These are phyloP conservation scores for Fomitopsis schrenkii DNA, from an alignment of 1,284 basidiomycete genomes.

Conservation along the genomic window DNA sequence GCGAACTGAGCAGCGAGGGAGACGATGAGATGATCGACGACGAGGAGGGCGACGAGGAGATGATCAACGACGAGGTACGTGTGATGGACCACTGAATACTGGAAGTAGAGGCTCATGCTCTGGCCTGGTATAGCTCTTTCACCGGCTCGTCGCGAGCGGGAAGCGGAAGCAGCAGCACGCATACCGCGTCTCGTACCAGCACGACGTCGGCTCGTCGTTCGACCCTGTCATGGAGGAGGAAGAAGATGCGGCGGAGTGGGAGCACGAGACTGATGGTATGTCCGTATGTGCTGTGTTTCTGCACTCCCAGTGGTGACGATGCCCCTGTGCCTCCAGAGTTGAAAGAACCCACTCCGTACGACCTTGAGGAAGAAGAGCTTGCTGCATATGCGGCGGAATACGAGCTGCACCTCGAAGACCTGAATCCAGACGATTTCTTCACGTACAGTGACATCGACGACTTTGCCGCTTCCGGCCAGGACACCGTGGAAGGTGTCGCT, in stretches of 20 bases:
- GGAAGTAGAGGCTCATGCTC: no score
- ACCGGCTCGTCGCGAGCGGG: conserved; percentile 53
- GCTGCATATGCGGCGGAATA: conserved; percentile 56
- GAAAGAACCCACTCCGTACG: conserved; percentile 18
- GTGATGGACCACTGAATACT: neutral
- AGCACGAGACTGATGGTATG: conserved; percentile 44
- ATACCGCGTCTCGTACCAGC: conserved; percentile 56
- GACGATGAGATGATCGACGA: conserved; percentile 50
- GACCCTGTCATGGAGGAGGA: conserved; percentile 67
- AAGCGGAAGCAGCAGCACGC: conserved; percentile 43
- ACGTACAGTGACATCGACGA: conserved; percentile 26
- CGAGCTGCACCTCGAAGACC: conserved; percentile 51
- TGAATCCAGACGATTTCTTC: conserved; percentile 26
- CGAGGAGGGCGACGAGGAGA: conserved; percentile 39
- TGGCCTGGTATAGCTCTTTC: conserved; percentile 47
- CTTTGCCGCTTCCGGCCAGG: neutral
- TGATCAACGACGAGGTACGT: conserved; percentile 63
- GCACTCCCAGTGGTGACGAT: neutral
- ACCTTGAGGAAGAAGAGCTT: conserved; percentile 53
- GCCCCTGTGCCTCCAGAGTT: conserved; percentile 1
- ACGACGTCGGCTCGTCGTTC: conserved; percentile 70
- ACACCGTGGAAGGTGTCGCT: neutral
- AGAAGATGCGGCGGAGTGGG: conserved; percentile 45
- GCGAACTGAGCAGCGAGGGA: conserved; percentile 46
- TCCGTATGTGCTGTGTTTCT: neutral